phyloP scores from a whole-genome alignment of 768 basidiomycete genomes.

The Wakefieldia striispora region DNA sequence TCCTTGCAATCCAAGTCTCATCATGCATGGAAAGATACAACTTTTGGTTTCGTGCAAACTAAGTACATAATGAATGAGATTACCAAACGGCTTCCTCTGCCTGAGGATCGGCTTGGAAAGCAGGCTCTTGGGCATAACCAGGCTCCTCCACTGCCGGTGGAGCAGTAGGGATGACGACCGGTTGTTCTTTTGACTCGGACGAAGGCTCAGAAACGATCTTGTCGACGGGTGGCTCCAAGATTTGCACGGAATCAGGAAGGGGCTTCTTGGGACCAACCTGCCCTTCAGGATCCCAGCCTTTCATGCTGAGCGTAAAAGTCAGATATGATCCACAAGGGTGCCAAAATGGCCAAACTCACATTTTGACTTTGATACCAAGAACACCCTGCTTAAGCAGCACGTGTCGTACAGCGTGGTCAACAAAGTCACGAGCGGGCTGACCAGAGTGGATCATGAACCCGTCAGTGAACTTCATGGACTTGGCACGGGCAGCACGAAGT shows the following conservation, averaged over 20 bases:
- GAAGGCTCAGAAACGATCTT: slow-evolving; percentile 87
- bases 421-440: slow-evolving; percentile 95
- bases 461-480: slow-evolving; percentile 99
- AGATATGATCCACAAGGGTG: slow-evolving; percentile 4
- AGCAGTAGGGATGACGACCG: slow-evolving; percentile 47
- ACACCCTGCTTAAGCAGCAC: slow-evolving; percentile 98
- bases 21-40: slow-evolving; percentile 8
- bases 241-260: slow-evolving; percentile 91
- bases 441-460: slow-evolving; percentile 99
- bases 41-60: slow-evolving; percentile 14
- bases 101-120: slow-evolving; percentile 43
- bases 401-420: slow-evolving; percentile 97
- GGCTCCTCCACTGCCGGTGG: slow-evolving; percentile 54
- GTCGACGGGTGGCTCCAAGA: slow-evolving; percentile 86
- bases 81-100: slow-evolving; percentile 59
- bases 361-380: slow-evolving; percentile 99
- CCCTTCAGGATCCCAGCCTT: slow-evolving; percentile 92
- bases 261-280: slow-evolving; percentile 86
- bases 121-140: slow-evolving; percentile 29
- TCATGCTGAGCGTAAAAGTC: slow-evolving; percentile 71
- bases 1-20: background rate
- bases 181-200: slow-evolving; percentile 87
- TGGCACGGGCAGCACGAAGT: slow-evolving; percentile 98
- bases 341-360: slow-evolving; percentile 49
- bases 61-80: slow-evolving; percentile 25